These are phyloP conservation scores for Rhizopus microsporus DNA, from an alignment of 371 early-diverging fungal genomes.

Conservation along the genomic window DNA sequence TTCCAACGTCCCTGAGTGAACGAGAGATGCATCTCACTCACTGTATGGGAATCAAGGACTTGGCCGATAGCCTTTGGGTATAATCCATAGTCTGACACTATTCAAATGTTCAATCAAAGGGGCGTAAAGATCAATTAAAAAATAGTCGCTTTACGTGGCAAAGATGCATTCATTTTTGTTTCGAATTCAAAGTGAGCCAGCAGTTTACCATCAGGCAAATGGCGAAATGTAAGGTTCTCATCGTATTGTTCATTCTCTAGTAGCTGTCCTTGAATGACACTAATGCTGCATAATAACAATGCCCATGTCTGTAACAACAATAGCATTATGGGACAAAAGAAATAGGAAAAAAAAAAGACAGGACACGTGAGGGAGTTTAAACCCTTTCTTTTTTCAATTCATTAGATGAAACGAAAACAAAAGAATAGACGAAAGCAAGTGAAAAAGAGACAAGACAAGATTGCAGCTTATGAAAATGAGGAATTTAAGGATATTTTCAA, in stretches of 20 bases:
- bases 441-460: constrained; percentile 16
- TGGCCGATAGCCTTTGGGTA: constrained; percentile 89
- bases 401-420: constrained; percentile 30
- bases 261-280: constrained; percentile 4
- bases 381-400: background rate
- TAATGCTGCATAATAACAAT: background rate
- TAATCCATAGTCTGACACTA: constrained; percentile 71
- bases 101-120: background rate
- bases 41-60: constrained; percentile 72
- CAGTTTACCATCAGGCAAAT: constrained; percentile 76
- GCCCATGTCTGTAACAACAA: background rate
- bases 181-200: constrained; percentile 80
- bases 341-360: background rate
- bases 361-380: background rate
- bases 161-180: constrained; percentile 43
- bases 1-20: constrained; percentile 93
- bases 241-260: constrained; percentile 45
- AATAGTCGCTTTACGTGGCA: constrained; percentile 19
- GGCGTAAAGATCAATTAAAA: background rate
- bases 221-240: constrained; percentile 64
- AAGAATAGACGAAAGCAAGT: constrained; percentile 15
- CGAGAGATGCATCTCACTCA: constrained; percentile 79
- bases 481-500: constrained; percentile 41
- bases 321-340: background rate
- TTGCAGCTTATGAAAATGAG: constrained; percentile 36